phyloP scores from a whole-genome alignment of 306 rosid species.

The Neltuma alba region DNA sequence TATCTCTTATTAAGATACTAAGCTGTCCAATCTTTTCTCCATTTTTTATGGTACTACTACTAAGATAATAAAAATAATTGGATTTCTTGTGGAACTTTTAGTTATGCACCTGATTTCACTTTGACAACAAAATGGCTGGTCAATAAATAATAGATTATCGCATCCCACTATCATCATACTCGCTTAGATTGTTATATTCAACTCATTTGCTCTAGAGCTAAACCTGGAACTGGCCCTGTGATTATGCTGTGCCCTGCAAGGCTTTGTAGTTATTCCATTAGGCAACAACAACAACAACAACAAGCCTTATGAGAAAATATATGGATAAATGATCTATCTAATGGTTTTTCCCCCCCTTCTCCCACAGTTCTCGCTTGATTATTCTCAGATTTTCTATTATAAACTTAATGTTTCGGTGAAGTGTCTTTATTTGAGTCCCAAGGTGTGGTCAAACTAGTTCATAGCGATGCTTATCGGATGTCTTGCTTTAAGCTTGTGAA shows the following conservation, averaged over 20 bases:
- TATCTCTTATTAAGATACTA: background rate
- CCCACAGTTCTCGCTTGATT: background rate
- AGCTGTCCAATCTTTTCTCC: background rate
- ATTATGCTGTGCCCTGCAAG: background rate
- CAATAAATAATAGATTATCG: background rate
- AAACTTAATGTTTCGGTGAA: background rate
- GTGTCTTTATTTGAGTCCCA: conserved; percentile 24
- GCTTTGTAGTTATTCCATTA: conserved; percentile 12
- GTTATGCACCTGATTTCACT: background rate
- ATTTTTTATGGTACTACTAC: conserved; percentile 18
- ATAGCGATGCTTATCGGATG: background rate
- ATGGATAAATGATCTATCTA: conserved; percentile 5
- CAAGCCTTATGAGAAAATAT: conserved; percentile 21
- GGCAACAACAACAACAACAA: too few species aligned
- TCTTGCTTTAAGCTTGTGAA: conserved; percentile 27
- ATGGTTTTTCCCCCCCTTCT: background rate
- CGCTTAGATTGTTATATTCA: conserved; percentile 26
- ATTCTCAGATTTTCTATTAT: conserved; percentile 1
- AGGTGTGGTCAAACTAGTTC: conserved; percentile 5
- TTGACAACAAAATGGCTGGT: background rate
- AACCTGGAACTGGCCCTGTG: conserved; percentile 15
- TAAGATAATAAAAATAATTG: conserved; percentile 13
- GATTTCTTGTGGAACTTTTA: background rate
- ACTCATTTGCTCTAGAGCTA: conserved; percentile 6
- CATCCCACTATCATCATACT: background rate